These are phyloP conservation scores for Nakazawaea laoshanensis DNA, from an alignment of 805 yeast genomes.

Conservation along the genomic window DNA sequence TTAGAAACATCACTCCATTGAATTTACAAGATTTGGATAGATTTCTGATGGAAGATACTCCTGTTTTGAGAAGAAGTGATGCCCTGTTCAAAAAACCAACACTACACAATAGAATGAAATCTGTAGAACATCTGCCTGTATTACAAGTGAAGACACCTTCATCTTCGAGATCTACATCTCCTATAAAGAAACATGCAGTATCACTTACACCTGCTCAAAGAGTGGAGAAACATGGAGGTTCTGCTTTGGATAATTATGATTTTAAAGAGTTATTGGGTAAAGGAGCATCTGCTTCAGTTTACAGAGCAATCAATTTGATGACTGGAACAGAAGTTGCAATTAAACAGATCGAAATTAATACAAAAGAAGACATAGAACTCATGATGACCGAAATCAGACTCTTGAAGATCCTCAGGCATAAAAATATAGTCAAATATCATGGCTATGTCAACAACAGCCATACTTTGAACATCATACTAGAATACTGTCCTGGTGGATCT, in stretches of 20 bases:
- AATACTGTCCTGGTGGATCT: constrained; percentile 61
- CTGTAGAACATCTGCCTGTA: constrained; percentile 4
- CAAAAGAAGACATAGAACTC: constrained; percentile 31
- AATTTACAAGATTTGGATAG: constrained; percentile 7
- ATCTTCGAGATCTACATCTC: constrained; percentile 8
- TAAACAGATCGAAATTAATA: constrained; percentile 62
- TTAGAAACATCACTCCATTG: constrained; percentile 10
- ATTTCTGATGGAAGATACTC: constrained; percentile 8
- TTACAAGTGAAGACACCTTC: constrained; percentile 5
- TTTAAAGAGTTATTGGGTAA: constrained; percentile 65
- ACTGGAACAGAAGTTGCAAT: constrained; percentile 71
- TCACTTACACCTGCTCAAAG: constrained; percentile 42
- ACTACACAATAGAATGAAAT: constrained; percentile 5
- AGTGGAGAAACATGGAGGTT: constrained; percentile 32
- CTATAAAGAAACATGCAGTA: constrained; percentile 8
- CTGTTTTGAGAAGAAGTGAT: constrained; percentile 3
- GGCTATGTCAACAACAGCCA: constrained; percentile 52
- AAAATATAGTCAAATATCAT: constrained; percentile 59
- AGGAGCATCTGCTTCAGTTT: constrained; percentile 71
- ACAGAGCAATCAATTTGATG: constrained; percentile 50
- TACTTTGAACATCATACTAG: constrained; percentile 52
- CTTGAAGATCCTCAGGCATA: constrained; percentile 55
- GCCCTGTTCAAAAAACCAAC: constrained; percentile 9
- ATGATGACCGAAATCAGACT: constrained; percentile 64
- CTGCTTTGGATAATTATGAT: constrained; percentile 38